Evolutionary conservation across 352 stramenopile species (phyloP).

Genomic region (Phytophthora sp.): DNA sequence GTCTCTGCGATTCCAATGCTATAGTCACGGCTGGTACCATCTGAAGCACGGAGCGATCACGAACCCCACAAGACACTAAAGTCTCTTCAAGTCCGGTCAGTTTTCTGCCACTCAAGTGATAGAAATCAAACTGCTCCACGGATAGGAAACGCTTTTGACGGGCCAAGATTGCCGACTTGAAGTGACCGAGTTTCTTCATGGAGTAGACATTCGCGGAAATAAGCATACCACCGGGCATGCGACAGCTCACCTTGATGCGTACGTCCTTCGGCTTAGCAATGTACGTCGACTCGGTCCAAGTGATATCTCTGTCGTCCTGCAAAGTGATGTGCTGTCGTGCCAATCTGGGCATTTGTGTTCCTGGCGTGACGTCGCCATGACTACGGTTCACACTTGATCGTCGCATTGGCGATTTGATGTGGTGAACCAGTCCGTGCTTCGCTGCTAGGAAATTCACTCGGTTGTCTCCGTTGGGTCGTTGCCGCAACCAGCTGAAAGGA

Average conservation of each 20-base stretch:
- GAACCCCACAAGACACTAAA: constrained; percentile 41
- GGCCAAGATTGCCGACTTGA: constrained; percentile 51
- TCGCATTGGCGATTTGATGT: constrained; percentile 36
- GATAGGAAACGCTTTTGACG: constrained; percentile 52
- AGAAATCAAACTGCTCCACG: constrained; percentile 64
- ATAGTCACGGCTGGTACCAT: constrained; percentile 36
- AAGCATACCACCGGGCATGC: constrained; percentile 61
- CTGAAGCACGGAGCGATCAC: constrained; percentile 52
- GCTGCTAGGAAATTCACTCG: constrained; percentile 54
- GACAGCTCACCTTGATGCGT: constrained; percentile 56
- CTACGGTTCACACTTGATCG: constrained; percentile 13
- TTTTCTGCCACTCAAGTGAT: constrained; percentile 43
- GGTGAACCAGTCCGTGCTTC: constrained; percentile 50
- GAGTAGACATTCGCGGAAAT: constrained; percentile 49
- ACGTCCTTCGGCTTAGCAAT: constrained; percentile 27
- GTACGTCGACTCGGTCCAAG: background rate
- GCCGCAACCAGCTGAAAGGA: constrained; percentile 65
- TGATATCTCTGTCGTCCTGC: constrained; percentile 16
- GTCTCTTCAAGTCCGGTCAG: constrained; percentile 46
- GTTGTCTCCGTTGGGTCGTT: constrained; percentile 55
- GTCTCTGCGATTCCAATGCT: constrained; percentile 4
- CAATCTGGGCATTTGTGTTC: constrained; percentile 10
- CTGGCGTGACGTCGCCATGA: constrained; percentile 7
- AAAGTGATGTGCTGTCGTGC: constrained; percentile 12
- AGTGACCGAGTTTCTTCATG: constrained; percentile 51